phyloP scores from a whole-genome alignment of 2,329 filamentous ascomycete genomes.

The Apiospora hydei region DNA sequence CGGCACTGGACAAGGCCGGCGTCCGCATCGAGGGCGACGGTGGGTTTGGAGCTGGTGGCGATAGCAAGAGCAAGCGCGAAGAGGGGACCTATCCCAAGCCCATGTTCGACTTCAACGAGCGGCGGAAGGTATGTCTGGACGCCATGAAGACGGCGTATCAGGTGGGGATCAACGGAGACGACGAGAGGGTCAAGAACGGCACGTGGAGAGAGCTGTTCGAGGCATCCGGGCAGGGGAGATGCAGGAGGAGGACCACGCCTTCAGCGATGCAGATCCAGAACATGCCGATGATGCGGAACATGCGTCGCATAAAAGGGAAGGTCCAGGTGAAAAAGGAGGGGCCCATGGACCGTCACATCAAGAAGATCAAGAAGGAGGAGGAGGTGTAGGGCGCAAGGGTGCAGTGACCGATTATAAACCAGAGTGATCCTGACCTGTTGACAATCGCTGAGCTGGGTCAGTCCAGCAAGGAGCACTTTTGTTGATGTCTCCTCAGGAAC shows the following conservation, averaged over 20 bases:
- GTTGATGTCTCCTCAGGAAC: not conserved
- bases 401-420: too few species aligned
- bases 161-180: slow-evolving; percentile 69
- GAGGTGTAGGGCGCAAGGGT: not conserved
- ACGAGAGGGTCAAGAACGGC: slow-evolving; percentile 67
- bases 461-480: not conserved
- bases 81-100: slow-evolving; percentile 71
- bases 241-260: slow-evolving; percentile 39
- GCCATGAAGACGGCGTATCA: slow-evolving; percentile 76
- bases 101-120: slow-evolving; percentile 77
- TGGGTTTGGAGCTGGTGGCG: slow-evolving; percentile 40
- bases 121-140: slow-evolving; percentile 67
- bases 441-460: not conserved
- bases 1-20: slow-evolving; percentile 73
- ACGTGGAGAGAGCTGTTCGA: slow-evolving; percentile 59
- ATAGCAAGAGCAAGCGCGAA: slow-evolving; percentile 47
- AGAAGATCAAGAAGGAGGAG: slow-evolving; percentile 19
- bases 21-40: slow-evolving; percentile 63
- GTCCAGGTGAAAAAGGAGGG: slow-evolving; percentile 32
- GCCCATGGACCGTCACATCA: slow-evolving; percentile 27
- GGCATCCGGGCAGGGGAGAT: slow-evolving; percentile 47
- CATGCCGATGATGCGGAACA: slow-evolving; percentile 36
- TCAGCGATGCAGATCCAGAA: slow-evolving; percentile 42
- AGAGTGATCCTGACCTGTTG: not conserved
- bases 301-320: slow-evolving; percentile 41